Percentiles rank a stretch among this genome's conserved stretches.
Conservation (phyloP, 306 rosid species). For the Purshia tridentata region DNA sequence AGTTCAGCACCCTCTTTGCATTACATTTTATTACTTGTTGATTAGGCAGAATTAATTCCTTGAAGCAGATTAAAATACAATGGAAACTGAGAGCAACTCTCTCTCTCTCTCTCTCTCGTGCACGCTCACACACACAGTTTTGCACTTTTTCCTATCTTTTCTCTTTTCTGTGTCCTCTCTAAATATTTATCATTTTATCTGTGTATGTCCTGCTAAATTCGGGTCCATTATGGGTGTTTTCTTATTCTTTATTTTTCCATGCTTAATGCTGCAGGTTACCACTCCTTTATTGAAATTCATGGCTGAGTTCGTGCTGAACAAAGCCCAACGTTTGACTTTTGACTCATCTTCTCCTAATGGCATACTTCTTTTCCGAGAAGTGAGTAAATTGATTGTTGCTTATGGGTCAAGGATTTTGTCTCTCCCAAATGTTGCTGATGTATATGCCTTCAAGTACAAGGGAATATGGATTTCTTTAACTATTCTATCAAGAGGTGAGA, state of each 20-base stretch:
- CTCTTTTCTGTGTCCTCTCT: slow-evolving; percentile 12
- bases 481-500: slow-evolving; percentile 78
- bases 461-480: slow-evolving; percentile 95
- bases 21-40: not conserved
- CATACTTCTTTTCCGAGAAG: slow-evolving; percentile 98
- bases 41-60: not conserved
- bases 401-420: slow-evolving; percentile 92
- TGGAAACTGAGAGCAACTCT: not conserved
- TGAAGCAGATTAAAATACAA: not conserved
- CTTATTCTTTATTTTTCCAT: not conserved
- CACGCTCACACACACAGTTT: not conserved
- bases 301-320: slow-evolving; percentile 95
- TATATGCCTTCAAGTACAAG: slow-evolving; percentile 87
- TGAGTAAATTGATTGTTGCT: slow-evolving; percentile 89
- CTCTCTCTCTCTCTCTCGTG: not conserved
- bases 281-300: slow-evolving; percentile 93
- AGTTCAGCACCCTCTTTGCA: not conserved
- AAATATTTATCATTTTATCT: not conserved
- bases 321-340: slow-evolving; percentile 96
- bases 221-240: not conserved
- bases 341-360: slow-evolving; percentile 99
- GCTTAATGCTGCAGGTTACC: slow-evolving; percentile 65
- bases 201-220: not conserved
- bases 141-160: no score
- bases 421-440: slow-evolving; percentile 85